Evolutionary conservation across 2,329 filamentous ascomycete genomes (phyloP), one percentile per base, ranked within the genome.

Genomic region (Colletotrichum sp.): DNA sequence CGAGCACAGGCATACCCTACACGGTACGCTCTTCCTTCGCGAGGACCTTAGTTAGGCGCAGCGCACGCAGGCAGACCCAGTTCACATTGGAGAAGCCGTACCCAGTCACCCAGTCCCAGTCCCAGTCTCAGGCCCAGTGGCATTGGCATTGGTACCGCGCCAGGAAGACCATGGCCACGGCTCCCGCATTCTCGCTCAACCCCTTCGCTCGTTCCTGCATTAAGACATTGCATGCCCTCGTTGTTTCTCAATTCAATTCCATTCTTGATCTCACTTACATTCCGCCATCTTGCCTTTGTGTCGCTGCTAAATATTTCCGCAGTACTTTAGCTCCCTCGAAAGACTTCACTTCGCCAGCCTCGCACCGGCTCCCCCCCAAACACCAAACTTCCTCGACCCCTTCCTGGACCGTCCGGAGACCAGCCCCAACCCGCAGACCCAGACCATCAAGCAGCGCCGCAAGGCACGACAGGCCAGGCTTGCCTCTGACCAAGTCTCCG

Each of bases 321-420:
- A 95, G 91, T 95, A 94, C 85, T 95, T 95, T 85, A 94, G 93
- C 36, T 93, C 91, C 9, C 88, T 94, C 77, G 94, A 95, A 84
- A 90, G 93, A 74, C 88, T 94, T 74, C 91, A 92, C 79, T 92
- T 95, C 82, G 74, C 71, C 60, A 74, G 38, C 60, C 66, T 76
- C 18, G 67, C 77, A 15, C 72, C 76, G 24, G 66, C 77, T 32
- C 55, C 77, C 34, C 61, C 65, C 60, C 71, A 75, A 32, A 58
- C 70, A n/a, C 28, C 72, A 38, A 48, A 73, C 24, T 60, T 72
- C 24, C 48, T 76, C 8, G 75, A 79, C 60, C 24, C 55, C 75
- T 74, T 66, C 65, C 36, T 61, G 28, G 36, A 55, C 18, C 69
- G 38, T 7, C 38, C 69, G 36, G 73, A 64, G 4, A 67, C 55